Evolutionary conservation across 2,329 filamentous ascomycete genomes (phyloP).

Genomic region (Xylariaceae sp.): DNA sequence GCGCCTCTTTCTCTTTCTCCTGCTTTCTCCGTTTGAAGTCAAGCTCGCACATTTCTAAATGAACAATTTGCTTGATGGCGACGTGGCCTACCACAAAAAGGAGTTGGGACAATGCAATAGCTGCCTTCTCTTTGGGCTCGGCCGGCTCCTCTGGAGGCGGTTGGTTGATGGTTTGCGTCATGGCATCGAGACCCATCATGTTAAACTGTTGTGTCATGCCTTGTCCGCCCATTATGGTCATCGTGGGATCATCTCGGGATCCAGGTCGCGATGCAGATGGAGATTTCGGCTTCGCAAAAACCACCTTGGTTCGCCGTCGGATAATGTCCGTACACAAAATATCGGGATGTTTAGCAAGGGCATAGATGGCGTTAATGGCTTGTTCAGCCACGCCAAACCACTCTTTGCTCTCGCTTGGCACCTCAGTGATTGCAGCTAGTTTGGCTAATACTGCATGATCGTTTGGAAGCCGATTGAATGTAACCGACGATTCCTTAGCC

Average conservation of each 20-base stretch:
- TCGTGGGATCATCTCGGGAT: constrained; percentile 40
- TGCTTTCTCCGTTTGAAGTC: constrained; percentile 97
- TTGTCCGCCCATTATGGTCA: constrained; percentile 29
- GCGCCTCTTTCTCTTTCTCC: constrained; percentile 69
- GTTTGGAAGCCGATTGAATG: constrained; percentile 77
- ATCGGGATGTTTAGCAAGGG: constrained; percentile 89
- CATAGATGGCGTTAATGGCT: constrained; percentile 91
- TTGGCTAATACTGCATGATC: constrained; percentile 83
- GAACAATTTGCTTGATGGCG: constrained; percentile 97
- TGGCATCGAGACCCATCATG: constrained; percentile 27
- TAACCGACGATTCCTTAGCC: constrained; percentile 65
- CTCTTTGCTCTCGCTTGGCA: constrained; percentile 85
- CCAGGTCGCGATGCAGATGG: constrained; percentile 42
- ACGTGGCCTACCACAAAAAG: constrained; percentile 95
- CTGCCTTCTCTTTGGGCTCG: constrained; percentile 61
- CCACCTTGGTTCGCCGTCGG: constrained; percentile 76
- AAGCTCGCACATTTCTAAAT: constrained; percentile 92
- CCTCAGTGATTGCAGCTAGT: constrained; percentile 79
- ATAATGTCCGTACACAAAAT: constrained; percentile 88
- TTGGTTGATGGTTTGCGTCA: constrained; percentile 30
- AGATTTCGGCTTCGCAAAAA: constrained; percentile 54
- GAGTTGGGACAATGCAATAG: constrained; percentile 79
- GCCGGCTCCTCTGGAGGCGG: constrained; percentile 28
- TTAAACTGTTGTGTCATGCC: constrained; percentile 35
- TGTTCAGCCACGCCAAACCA: constrained; percentile 97